A percentile compares a stretch with the other conserved stretches of the same genome.
Conservation (phyloP, 306 rosid species). For the cucumber (Cucumis sativus) region DNA sequence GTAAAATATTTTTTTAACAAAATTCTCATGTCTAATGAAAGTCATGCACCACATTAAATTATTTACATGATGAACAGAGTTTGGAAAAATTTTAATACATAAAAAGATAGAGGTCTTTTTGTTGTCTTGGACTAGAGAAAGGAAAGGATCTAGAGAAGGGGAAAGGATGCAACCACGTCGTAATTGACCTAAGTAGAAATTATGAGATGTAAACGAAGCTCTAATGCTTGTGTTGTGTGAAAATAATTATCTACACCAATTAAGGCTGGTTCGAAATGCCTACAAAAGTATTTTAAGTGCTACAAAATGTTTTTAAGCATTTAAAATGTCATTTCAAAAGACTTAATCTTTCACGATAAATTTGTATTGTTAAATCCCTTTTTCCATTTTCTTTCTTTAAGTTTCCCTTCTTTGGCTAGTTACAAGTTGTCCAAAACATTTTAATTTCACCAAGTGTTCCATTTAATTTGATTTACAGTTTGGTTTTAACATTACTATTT, state of each 20-base stretch:
- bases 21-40: not conserved
- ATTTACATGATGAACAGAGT: not conserved
- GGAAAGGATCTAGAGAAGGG: not conserved
- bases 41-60: not conserved
- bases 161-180: not conserved
- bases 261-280: too few relatives aligned
- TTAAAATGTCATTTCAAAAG: too few relatives aligned
- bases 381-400: not conserved
- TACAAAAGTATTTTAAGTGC: too few relatives aligned
- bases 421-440: not conserved
- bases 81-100: not conserved
- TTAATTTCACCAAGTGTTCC: not conserved
- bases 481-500: not conserved
- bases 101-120: not conserved
- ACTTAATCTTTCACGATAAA: too few relatives aligned
- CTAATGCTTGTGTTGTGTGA: not conserved
- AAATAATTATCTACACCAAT: not conserved
- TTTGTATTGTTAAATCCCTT: not conserved
- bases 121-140: not conserved
- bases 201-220: not conserved
- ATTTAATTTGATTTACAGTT: not conserved
- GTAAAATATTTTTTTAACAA: not conserved
- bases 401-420: not conserved
- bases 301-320: too few relatives aligned
- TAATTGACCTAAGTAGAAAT: slow-evolving; percentile 1